Evolutionary conservation across 306 rosid genomes (phyloP), one percentile per base, ranked within the genome.

Genomic region (Geum urbanum): DNA sequence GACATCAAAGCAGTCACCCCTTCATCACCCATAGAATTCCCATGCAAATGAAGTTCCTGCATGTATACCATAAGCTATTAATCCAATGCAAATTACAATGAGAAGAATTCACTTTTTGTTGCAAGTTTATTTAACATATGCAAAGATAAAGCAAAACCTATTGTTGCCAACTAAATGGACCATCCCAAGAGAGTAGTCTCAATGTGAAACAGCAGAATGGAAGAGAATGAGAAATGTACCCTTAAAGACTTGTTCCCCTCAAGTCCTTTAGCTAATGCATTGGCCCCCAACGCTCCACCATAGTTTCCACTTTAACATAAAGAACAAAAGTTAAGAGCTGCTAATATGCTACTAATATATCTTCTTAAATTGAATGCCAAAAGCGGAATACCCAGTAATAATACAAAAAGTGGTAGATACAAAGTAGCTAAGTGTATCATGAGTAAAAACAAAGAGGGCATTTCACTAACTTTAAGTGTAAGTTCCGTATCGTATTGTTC

Each of bases 231-330:
- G 67, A 19, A 45, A 32, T 2, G 69, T 85, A 94, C 99, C 97
- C 86, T 82, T 72, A 94, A n/a, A 58, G 97, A 88, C 77, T 91
- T 94, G 91, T 94, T 94, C 63, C 87, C 80, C 78, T 94, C 97
- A 72, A 94, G 86, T 81, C 95, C 99, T 79, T 87, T 91, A 76
- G 96, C 88, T 74, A 94, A 87, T 72, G 96, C 95, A 83, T 88
- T 94, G 80, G 88, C 95, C 80, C 99, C 99, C 89, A 94, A 78
- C 35, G 99, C 89, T 71, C 97, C 99, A 65, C 99, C 99, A 80
- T 94, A 94, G 80, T 94, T 94, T 84, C 97, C 97, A 84, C 99
- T 94, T 35, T 62, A 83, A 65, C 69, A 84, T 76, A 14, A 69
- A 46, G 63, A 9, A 73, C 66, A 75, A 46, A 76, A 57, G 32